Conservation (phyloP, 768 basidiomycete genomes). For the Trametes cingulata region DNA sequence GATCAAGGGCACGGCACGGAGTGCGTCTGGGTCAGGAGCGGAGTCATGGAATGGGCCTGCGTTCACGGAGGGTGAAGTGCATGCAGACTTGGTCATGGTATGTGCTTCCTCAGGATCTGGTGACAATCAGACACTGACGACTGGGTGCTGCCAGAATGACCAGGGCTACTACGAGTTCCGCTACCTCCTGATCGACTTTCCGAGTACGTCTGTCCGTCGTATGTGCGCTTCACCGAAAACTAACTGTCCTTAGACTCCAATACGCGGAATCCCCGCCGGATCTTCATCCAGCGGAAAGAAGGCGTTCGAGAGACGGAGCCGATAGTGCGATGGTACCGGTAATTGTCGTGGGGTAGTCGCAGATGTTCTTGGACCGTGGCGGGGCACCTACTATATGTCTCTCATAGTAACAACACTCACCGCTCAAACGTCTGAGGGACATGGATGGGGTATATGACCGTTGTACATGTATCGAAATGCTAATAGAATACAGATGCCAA, state of each 20-base stretch:
- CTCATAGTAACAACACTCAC: conserved; percentile 5
- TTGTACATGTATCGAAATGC: conserved; percentile 19
- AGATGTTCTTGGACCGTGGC: neutral
- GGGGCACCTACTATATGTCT: neutral
- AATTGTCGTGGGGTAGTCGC: conserved; percentile 17
- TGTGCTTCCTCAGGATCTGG: conserved; percentile 26
- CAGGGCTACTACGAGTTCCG: conserved; percentile 78
- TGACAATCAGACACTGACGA: neutral
- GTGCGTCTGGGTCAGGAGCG: conserved; percentile 30
- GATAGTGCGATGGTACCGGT: conserved; percentile 65
- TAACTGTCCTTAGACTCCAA: conserved; percentile 52
- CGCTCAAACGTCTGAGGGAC: conserved; percentile 7
- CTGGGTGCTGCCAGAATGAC: conserved; percentile 53
- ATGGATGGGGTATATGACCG: conserved; percentile 8
- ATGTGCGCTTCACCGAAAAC: conserved; percentile 31
- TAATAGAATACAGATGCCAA: conserved; percentile 17
- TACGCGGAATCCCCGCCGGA: conserved; percentile 57
- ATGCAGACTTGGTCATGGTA: conserved; percentile 76
- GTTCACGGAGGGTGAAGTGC: conserved; percentile 78
- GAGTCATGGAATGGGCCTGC: conserved; percentile 40
- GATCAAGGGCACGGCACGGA: conserved; percentile 45
- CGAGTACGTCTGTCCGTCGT: conserved; percentile 52
- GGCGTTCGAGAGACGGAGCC: conserved; percentile 72
- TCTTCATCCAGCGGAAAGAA: conserved; percentile 68
- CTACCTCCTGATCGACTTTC: conserved; percentile 78